phyloP scores from a whole-genome alignment of 176 grass and related monocot genomes.

The Carex pumila region DNA sequence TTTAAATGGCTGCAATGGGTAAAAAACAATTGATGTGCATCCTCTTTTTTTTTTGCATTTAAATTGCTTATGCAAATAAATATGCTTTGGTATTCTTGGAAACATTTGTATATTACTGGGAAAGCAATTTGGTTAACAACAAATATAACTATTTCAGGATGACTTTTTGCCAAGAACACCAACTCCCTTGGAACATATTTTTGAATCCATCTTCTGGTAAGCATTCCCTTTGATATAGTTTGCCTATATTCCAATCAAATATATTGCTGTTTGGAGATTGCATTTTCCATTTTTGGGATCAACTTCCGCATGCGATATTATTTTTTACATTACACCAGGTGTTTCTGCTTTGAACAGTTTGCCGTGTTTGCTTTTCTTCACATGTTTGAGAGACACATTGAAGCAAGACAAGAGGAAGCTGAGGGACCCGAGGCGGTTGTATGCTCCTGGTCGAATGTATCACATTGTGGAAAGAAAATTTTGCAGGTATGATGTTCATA shows the following conservation, averaged over 20 bases:
- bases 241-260: not conserved
- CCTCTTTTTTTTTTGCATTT: not conserved
- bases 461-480: slow-evolving; percentile 98
- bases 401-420: slow-evolving; percentile 88
- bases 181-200: slow-evolving; percentile 88
- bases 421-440: slow-evolving; percentile 75
- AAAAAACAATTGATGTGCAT: not conserved
- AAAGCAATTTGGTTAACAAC: not conserved
- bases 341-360: slow-evolving; percentile 85
- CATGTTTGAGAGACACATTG: slow-evolving; percentile 97
- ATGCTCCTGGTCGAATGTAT: slow-evolving; percentile 96
- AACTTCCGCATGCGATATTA: not conserved
- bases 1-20: not conserved
- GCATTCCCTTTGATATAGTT: not conserved
- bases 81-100: not conserved
- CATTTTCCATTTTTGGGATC: not conserved
- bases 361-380: slow-evolving; percentile 81
- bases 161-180: slow-evolving; percentile 98
- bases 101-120: not conserved
- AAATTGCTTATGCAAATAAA: not conserved
- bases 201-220: slow-evolving; percentile 94
- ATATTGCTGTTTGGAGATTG: not conserved
- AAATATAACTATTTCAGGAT: slow-evolving; percentile 46
- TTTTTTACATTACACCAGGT: slow-evolving; percentile 34
- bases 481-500: slow-evolving; percentile 49